Percentiles rank a stretch among this genome's conserved stretches.
Evolutionary conservation across 2,329 filamentous ascomycete species (phyloP).

Genomic region (Penicillium sp.): DNA sequence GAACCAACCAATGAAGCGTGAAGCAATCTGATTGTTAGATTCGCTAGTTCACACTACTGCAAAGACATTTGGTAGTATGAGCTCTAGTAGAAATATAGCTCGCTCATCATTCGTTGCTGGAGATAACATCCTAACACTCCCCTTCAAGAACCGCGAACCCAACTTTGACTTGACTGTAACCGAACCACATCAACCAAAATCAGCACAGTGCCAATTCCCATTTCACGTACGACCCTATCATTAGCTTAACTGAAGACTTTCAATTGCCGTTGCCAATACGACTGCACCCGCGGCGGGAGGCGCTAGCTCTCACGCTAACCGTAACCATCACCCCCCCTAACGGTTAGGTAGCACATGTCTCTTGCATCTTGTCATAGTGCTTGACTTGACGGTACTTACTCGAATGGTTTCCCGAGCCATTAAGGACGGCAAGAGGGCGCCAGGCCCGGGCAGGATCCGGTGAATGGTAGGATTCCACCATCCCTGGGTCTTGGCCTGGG

Average conservation of each 20-base stretch:
- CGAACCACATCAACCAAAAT: not conserved
- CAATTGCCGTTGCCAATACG: not conserved
- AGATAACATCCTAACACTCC: not conserved
- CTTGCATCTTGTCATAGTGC: slow-evolving; percentile 12
- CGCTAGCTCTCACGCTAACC: slow-evolving; percentile 9
- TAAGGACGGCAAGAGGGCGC: not conserved
- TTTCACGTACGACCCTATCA: not conserved
- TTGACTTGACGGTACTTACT: slow-evolving; percentile 27
- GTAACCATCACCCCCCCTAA: slow-evolving; percentile 2
- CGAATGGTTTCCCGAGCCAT: slow-evolving; percentile 15
- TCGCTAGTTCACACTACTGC: not conserved
- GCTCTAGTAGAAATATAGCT: not conserved
- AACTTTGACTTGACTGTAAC: not conserved
- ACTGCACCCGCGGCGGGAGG: slow-evolving; percentile 21
- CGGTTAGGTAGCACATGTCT: slow-evolving; percentile 2
- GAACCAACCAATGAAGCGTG: not conserved
- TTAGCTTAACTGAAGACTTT: not conserved
- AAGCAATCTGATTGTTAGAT: not conserved
- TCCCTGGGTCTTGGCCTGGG: not conserved
- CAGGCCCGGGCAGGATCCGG: not conserved
- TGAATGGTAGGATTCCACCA: slow-evolving; percentile 5
- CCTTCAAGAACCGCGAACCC: not conserved
- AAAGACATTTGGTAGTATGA: too few species aligned
- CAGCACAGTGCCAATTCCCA: not conserved
- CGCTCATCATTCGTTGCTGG: not conserved